Conservation (phyloP, 2,329 filamentous ascomycete species). For the Lachnellula suecica region DNA sequence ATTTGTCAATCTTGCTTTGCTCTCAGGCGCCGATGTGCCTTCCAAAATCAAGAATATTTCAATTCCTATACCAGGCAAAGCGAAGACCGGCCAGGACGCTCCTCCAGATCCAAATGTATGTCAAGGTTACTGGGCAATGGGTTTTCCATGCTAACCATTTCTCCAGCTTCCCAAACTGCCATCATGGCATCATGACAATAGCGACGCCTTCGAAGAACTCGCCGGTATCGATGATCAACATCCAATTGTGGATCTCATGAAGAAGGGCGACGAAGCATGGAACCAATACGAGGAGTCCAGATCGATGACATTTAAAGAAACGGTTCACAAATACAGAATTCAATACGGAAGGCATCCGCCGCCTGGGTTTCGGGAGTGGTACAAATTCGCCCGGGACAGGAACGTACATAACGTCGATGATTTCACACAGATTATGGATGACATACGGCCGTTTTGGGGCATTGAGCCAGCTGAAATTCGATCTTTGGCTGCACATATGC, state of each 20-base stretch:
- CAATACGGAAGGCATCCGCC: slow-evolving; percentile 60
- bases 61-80: slow-evolving; percentile 13
- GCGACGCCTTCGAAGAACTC: slow-evolving; percentile 23
- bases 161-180: slow-evolving; percentile 25
- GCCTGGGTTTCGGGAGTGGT: slow-evolving; percentile 63
- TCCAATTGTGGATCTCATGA: slow-evolving; percentile 32
- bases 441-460: slow-evolving; percentile 60
- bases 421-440: slow-evolving; percentile 64
- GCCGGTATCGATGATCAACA: slow-evolving; percentile 29
- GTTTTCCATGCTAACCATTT: slow-evolving; percentile 1
- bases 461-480: slow-evolving; percentile 34
- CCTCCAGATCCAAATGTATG: slow-evolving; percentile 23
- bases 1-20: slow-evolving; percentile 26
- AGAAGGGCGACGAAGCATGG: slow-evolving; percentile 32
- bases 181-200: slow-evolving; percentile 24
- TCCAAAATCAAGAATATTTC: slow-evolving; percentile 26
- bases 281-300: slow-evolving; percentile 30
- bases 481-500: slow-evolving; percentile 42
- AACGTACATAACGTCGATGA: slow-evolving; percentile 60
- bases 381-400: slow-evolving; percentile 49
- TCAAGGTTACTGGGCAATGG: neutral
- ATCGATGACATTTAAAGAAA: slow-evolving; percentile 48
- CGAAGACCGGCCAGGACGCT: slow-evolving; percentile 9
- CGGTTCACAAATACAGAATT: slow-evolving; percentile 54
- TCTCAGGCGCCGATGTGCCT: slow-evolving; percentile 26